Percentiles rank a stretch among this genome's conserved stretches.
These are phyloP conservation scores for Pleurotus tuber-regium DNA, from an alignment of 768 basidiomycete species.

Conservation along the genomic window DNA sequence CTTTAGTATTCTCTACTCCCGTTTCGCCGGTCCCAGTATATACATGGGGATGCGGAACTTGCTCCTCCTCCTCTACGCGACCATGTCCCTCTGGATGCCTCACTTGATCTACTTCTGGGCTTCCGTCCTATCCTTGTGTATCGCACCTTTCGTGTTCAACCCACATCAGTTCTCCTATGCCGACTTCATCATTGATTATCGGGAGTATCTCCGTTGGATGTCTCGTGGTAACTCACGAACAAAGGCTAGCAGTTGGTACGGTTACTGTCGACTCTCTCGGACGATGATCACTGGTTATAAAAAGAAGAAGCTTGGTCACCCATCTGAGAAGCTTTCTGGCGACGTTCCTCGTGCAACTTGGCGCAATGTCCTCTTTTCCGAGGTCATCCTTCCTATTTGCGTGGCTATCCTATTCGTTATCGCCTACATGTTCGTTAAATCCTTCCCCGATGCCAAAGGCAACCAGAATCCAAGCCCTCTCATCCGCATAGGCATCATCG, in stretches of 20 bases:
- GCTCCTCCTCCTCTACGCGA: conserved; percentile 85
- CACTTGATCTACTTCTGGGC: conserved; percentile 99
- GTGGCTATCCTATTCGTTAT: conserved; percentile 75
- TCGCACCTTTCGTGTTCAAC: conserved; percentile 99
- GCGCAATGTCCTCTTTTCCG: conserved; percentile 79
- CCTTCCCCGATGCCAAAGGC: conserved; percentile 71
- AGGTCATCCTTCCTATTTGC: conserved; percentile 79
- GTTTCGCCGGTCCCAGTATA: conserved; percentile 99
- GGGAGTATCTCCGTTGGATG: conserved; percentile 99
- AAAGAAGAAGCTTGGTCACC: conserved; percentile 97
- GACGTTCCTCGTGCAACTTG: conserved; percentile 92
- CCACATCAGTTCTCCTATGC: conserved; percentile 98
- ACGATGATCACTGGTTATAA: conserved; percentile 99
- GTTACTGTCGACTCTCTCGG: conserved; percentile 94
- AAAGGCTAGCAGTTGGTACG: conserved; percentile 98
- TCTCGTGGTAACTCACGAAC: conserved; percentile 95
- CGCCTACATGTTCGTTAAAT: conserved; percentile 92
- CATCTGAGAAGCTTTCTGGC: conserved; percentile 94
- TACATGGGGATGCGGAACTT: conserved; percentile 98
- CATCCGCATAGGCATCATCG: conserved; percentile 83
- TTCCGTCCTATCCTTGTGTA: conserved; percentile 90
- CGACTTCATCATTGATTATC: conserved; percentile 98
- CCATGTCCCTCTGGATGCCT: conserved; percentile 90
- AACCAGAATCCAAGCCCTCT: conserved; percentile 75
- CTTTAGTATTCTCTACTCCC: conserved; percentile 96